Evolutionary conservation across 441 rosid genomes (phyloP), one percentile per base, ranked within the genome.

Genomic region (Bruguiera hainesii): DNA sequence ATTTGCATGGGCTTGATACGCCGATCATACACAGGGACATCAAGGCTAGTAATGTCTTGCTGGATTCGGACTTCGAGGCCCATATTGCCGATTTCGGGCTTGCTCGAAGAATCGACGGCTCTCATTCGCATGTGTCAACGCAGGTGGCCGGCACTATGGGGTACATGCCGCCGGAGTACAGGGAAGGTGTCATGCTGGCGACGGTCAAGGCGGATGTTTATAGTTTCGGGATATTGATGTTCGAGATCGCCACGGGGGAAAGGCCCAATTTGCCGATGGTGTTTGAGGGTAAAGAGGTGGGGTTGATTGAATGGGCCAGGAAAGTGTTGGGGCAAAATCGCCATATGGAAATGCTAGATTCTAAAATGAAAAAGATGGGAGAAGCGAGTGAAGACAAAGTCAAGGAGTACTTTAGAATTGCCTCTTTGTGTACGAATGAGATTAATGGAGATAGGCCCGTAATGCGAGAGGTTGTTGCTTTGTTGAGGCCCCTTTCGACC

Each of bases 131-230:
- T 60, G 93, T 91, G 2, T 93, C 97, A 10, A 93, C 96, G 4
- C 96, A 93, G 29, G 89, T 89, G 0, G 98, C 98, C 2, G 97
- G 97, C 10, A 91, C 97, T 0, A 87, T 91, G 88, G 98, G 98
- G 18, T 93, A 93, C 73, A 93, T 93, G 98, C 97, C 98, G 3
- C 98, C 98, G 48, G 98, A 93, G 83, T 93, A 85, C 73, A 75
- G 75, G 77, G 91, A 82, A 4, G 98, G 98, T 39, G 75, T 72
- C 65, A 87, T 88, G 0, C 75, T 75, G 0, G 97, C 98, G 0
- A 89, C 97, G 0, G 72, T 74, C 26, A 72, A 71, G 63, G 90
- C 89, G 0, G 98, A 93, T 20, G 95, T 86, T 2, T 91, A 91
- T 48, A 91, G 97, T 46, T 93, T 91, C 5, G 98, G 97, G 3